These are phyloP conservation scores for Talaromyces borbonicus DNA, from an alignment of 495 filamentous ascomycete species.

Conservation along the genomic window DNA sequence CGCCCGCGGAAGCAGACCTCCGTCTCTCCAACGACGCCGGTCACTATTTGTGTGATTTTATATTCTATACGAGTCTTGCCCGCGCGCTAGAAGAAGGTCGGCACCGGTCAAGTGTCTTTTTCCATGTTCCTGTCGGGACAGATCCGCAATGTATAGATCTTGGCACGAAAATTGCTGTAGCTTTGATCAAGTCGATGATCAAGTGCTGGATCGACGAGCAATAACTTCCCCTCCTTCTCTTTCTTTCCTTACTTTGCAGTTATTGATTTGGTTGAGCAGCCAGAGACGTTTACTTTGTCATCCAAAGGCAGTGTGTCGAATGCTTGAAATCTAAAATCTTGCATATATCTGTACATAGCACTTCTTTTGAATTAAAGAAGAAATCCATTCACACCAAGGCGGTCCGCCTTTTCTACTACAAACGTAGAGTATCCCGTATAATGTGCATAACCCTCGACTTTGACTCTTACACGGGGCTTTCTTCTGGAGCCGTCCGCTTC, in stretches of 20 bases:
- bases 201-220: conserved; percentile 32
- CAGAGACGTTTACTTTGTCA: too few relatives aligned
- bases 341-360: not conserved
- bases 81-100: conserved; percentile 37
- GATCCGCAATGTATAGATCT: conserved; percentile 43
- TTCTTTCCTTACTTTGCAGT: not conserved
- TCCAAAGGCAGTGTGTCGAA: too few relatives aligned
- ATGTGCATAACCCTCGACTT: not conserved
- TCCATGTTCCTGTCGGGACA: conserved; percentile 63
- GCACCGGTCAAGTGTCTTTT: conserved; percentile 55
- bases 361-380: not conserved
- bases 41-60: conserved; percentile 78
- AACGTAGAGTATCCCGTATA: not conserved
- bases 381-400: not conserved
- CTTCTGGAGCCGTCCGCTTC: not conserved
- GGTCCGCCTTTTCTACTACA: not conserved
- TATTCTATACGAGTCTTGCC: conserved; percentile 67
- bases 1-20: conserved; percentile 38
- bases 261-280: not conserved
- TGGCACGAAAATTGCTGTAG: conserved; percentile 55
- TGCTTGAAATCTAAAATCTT: too few relatives aligned
- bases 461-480: not conserved
- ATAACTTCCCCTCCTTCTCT: not conserved
- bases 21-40: conserved; percentile 67
- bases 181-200: conserved; percentile 60